Conservation (phyloP, 169 alveolate genomes). For the Plasmodium inui region DNA sequence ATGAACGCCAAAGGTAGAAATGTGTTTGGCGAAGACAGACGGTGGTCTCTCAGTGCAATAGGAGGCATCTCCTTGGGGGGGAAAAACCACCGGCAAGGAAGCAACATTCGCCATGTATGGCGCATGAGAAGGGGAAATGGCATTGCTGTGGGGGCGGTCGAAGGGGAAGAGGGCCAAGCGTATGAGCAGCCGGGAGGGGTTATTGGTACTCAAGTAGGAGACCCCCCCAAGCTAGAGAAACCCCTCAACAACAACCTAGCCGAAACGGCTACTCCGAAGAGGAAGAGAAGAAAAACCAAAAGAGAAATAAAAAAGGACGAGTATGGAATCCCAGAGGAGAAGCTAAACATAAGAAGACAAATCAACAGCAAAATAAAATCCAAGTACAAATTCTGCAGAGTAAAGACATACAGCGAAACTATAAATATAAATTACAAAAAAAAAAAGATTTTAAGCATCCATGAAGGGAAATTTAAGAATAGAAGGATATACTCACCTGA, state of each 20-base stretch:
- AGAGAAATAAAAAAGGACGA: constrained; percentile 24
- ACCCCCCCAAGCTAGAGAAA: not conserved
- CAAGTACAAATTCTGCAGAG: constrained; percentile 36
- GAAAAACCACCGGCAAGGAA: not conserved
- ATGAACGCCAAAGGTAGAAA: not conserved
- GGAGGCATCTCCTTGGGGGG: not conserved
- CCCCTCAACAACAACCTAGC: not conserved
- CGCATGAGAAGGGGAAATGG: not conserved
- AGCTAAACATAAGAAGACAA: constrained; percentile 7
- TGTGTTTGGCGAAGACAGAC: not conserved
- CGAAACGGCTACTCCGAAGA: not conserved
- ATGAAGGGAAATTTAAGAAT: constrained; percentile 78
- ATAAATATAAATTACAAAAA: constrained; percentile 56
- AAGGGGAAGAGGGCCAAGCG: not conserved
- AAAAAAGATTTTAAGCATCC: constrained; percentile 57
- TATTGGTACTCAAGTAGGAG: not conserved
- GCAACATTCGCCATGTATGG: not conserved
- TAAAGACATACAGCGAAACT: constrained; percentile 60
- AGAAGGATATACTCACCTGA: constrained; percentile 80
- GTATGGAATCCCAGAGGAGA: constrained; percentile 56
- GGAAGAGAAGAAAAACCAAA: not conserved
- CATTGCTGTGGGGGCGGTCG: not conserved
- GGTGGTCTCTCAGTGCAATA: not conserved
- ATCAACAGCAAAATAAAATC: constrained; percentile 57
- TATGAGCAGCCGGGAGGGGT: not conserved